A percentile compares a stretch with the other conserved stretches of the same genome.
phyloP scores from a whole-genome alignment of 305 asterid genomes.

The Rubia balearica region DNA sequence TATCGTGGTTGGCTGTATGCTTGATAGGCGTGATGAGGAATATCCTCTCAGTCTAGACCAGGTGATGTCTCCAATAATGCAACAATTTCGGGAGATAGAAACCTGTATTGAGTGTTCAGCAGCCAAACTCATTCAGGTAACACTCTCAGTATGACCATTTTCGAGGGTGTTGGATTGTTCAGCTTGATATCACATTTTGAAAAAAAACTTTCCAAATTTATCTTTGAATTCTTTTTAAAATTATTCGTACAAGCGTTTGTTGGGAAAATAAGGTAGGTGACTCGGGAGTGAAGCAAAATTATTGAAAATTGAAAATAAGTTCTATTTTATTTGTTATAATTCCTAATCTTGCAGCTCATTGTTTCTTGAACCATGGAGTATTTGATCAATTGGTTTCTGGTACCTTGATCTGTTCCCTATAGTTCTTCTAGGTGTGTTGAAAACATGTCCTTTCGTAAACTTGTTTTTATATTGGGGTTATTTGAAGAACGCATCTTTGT shows the following conservation, averaged over 20 bases:
- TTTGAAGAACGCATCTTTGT: neutral
- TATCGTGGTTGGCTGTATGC: slow-evolving; percentile 97
- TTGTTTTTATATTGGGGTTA: neutral
- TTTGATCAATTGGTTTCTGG: neutral
- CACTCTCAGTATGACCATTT: slow-evolving; percentile 11
- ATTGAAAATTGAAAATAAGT: too few relatives aligned
- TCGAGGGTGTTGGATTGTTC: neutral
- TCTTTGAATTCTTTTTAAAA: neutral
- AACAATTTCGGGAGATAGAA: slow-evolving; percentile 97
- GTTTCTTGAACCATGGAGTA: neutral
- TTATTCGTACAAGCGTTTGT: neutral
- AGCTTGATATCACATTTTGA: neutral
- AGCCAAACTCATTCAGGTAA: slow-evolving; percentile 66
- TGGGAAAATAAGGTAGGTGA: neutral
- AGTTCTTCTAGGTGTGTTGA: neutral
- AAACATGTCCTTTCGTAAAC: too few relatives aligned
- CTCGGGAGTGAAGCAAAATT: neutral
- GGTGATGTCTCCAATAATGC: slow-evolving; percentile 99
- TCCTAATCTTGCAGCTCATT: neutral
- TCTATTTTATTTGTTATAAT: neutral
- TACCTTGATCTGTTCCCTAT: neutral
- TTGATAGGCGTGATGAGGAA: slow-evolving; percentile 79
- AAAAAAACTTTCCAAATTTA: neutral
- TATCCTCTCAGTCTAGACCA: slow-evolving; percentile 78
- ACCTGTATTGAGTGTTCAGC: slow-evolving; percentile 99